phyloP scores from a whole-genome alignment of 2,329 filamentous ascomycete genomes.

The Fusarium irregulare region DNA sequence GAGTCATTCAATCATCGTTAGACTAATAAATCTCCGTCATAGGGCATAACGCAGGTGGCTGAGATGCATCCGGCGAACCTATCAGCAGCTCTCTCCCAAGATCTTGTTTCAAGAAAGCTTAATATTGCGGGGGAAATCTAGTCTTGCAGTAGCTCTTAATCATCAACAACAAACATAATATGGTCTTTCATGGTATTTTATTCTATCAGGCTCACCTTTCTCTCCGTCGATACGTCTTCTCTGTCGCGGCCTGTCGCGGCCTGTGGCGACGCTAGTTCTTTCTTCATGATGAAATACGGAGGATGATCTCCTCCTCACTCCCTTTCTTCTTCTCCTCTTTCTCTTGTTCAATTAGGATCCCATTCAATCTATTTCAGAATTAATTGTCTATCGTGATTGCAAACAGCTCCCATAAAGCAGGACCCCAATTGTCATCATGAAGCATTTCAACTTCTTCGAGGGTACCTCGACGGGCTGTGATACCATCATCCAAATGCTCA shows the following conservation, averaged over 20 bases:
- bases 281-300: not conserved
- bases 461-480: conserved; percentile 2
- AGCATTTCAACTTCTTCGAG: not conserved
- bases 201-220: not conserved
- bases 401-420: not conserved
- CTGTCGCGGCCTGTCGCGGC: not conserved
- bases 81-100: not conserved
- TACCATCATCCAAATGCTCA: conserved; percentile 19
- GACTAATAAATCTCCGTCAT: too few species aligned
- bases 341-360: not conserved
- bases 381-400: too few species aligned
- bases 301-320: too few species aligned
- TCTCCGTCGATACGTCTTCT: not conserved
- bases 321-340: not conserved
- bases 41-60: not conserved
- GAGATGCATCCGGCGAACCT: not conserved
- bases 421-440: not conserved
- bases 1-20: not conserved
- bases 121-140: not conserved
- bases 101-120: not conserved
- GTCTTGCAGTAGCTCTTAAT: not conserved
- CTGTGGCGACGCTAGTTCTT: not conserved
- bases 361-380: too few species aligned
- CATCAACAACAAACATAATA: not conserved
- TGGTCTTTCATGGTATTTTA: not conserved